Evolutionary conservation across 2,329 filamentous ascomycete genomes (phyloP), one percentile per base, ranked within the genome.

Genomic region (Epichloe baconii): DNA sequence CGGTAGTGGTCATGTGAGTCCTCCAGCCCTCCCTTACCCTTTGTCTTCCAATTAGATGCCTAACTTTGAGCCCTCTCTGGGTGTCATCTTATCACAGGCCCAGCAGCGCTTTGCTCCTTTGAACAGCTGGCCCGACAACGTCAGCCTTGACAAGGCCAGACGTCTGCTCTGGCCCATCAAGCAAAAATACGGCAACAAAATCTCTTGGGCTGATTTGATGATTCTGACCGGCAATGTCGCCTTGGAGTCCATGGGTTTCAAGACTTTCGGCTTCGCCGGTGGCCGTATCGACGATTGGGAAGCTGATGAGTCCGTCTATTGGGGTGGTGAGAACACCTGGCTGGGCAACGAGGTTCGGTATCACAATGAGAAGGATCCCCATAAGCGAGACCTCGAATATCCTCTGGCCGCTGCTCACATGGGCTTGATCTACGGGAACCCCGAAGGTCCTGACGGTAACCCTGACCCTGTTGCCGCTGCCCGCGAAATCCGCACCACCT

Each of bases 351-450:
- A 87, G 17, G 77, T 79, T 50, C 85, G 86, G 48, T 89, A 88
- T 65, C 62, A 63, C 54, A 68, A 71, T 57, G 64, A 66, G n/a
- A 59, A 69, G 17, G 71, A 79, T 57, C 69, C 77, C 55, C 76
- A 83, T 67, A 71, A 70, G 21, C 79, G 82, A 53, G 74, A 86
- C 23, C 75, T 87, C 5, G 83, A 88, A 68, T 67, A 75, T 60
- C 85, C 85, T 2, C 66, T 89, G 14, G 84, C 72, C 7, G 80
- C 85, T 43, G 73, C 81, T 34, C 60, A 65, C 68, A 85, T 86
- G 80, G 85, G 85, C 62, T 70, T 90, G 60, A 89, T 90, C 64
- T 90, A 90, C 65, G 85, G 88, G 54, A 88, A 90, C 71, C 85
- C 86, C 3, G 83, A 88, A 66, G 85, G 86, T 7, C 86, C 86